Evolutionary conservation across 2,329 filamentous ascomycete genomes (phyloP).

Genomic region (Diaporthe helianthi): DNA sequence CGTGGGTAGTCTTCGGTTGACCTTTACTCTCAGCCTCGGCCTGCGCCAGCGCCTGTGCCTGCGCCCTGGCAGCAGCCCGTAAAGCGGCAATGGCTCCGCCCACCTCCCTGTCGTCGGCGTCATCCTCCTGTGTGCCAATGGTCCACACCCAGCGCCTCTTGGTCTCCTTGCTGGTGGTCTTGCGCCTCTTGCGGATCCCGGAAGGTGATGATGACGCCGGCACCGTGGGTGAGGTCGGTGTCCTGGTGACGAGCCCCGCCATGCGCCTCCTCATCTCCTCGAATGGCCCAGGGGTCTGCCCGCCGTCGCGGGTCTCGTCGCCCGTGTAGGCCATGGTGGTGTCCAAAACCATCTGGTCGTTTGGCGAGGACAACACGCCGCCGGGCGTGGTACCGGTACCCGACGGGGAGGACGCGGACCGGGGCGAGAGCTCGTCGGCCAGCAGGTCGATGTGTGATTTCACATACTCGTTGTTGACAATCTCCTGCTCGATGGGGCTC

Average conservation of each 20-base stretch:
- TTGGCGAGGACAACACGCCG: neutral
- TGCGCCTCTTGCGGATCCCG: conserved; percentile 60
- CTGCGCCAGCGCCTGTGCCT: conserved; percentile 1
- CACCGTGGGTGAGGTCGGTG: conserved; percentile 50
- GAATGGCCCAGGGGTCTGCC: conserved; percentile 67
- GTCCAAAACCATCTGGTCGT: conserved; percentile 53
- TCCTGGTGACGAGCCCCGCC: conserved; percentile 54
- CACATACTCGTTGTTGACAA: conserved; percentile 67
- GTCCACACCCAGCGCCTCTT: conserved; percentile 72
- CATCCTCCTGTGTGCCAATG: conserved; percentile 59
- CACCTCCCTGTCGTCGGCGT: conserved; percentile 52
- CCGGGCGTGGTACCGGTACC: conserved; percentile 31
- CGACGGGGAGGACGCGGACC: conserved; percentile 47
- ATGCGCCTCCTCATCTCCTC: conserved; percentile 68
- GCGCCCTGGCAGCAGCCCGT: conserved; percentile 39
- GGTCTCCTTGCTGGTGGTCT: conserved; percentile 60
- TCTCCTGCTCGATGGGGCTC: conserved; percentile 68
- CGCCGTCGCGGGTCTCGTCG: conserved; percentile 65
- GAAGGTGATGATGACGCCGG: conserved; percentile 33
- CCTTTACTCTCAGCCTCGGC: conserved; percentile 40
- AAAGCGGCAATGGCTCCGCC: conserved; percentile 52
- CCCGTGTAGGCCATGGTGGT: conserved; percentile 58
- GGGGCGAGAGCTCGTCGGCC: conserved; percentile 60
- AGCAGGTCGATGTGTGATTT: conserved; percentile 70
- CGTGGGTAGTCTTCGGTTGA: conserved; percentile 31